A percentile compares a stretch with the other conserved stretches of the same genome.
phyloP scores from a whole-genome alignment of 768 basidiomycete genomes.

The Dioszegia hungarica region DNA sequence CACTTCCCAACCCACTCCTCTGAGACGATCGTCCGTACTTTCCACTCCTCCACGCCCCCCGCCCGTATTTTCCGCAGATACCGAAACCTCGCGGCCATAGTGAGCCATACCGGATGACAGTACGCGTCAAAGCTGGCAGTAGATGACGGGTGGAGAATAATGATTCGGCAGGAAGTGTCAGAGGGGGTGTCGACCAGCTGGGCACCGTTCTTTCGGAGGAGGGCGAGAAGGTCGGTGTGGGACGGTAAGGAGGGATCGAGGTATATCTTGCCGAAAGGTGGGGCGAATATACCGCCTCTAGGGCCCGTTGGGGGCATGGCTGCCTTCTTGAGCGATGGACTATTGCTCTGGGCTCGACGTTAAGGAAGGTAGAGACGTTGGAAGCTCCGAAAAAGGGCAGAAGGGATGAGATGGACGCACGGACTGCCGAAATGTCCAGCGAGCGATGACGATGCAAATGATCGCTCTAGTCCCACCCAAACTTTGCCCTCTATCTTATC shows the following conservation, averaged over 20 bases:
- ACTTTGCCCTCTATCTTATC: too few relatives aligned
- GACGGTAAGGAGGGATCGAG: background rate
- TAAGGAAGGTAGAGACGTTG: too few relatives aligned
- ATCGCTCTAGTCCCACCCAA: too few relatives aligned
- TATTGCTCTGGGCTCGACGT: too few relatives aligned
- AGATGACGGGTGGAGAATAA: constrained; percentile 4
- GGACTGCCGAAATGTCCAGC: too few relatives aligned
- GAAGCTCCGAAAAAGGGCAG: too few relatives aligned
- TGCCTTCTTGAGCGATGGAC: too few relatives aligned
- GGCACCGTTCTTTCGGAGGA: background rate
- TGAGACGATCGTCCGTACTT: constrained; percentile 24
- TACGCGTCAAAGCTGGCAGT: background rate
- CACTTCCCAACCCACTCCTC: constrained; percentile 19
- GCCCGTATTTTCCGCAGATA: background rate
- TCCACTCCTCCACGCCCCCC: background rate
- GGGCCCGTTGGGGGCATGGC: too few relatives aligned
- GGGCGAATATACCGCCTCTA: too few relatives aligned
- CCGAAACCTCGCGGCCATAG: background rate
- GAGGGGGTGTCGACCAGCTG: background rate
- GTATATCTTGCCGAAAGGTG: too few relatives aligned
- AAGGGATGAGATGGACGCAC: too few relatives aligned
- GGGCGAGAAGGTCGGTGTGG: background rate
- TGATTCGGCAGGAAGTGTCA: background rate
- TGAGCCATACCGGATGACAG: constrained; percentile 29
- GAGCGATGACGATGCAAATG: too few relatives aligned